Evolutionary conservation across 352 stramenopile genomes (phyloP).

Genomic region (Phytophthora kernoviae): DNA sequence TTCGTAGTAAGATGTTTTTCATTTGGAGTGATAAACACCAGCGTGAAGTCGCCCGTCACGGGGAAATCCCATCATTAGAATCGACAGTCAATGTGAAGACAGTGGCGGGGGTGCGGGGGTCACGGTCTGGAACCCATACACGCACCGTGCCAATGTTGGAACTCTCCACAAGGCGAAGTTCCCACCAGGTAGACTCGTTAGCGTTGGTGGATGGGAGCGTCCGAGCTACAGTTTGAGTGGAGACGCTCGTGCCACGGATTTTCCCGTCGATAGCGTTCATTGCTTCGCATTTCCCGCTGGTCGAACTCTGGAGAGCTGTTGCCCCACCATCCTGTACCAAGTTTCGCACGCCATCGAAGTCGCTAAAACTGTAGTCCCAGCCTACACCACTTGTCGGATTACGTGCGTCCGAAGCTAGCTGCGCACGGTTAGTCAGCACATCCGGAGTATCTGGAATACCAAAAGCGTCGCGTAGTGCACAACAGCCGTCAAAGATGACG

Average conservation of each 20-base stretch:
- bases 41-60: conserved; percentile 50
- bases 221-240: conserved; percentile 54
- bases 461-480: conserved; percentile 42
- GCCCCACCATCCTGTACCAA: conserved; percentile 56
- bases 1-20: conserved; percentile 26
- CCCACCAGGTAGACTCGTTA: conserved; percentile 66
- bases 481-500: conserved; percentile 58
- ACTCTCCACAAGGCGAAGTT: conserved; percentile 55
- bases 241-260: conserved; percentile 40
- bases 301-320: conserved; percentile 72
- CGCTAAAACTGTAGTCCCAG: conserved; percentile 74
- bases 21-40: conserved; percentile 39
- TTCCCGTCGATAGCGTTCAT: conserved; percentile 74
- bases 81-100: conserved; percentile 44
- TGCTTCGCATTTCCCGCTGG: conserved; percentile 49
- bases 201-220: conserved; percentile 36
- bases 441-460: conserved; percentile 40
- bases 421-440: conserved; percentile 49
- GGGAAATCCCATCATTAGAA: conserved; percentile 33
- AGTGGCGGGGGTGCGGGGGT: conserved; percentile 26
- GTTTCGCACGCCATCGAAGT: conserved; percentile 48
- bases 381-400: conserved; percentile 72
- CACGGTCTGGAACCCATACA: conserved; percentile 46
- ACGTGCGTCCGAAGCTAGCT: conserved; percentile 37
- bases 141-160: conserved; percentile 61